phyloP scores from a whole-genome alignment of 2,329 filamentous ascomycete species.

The Didymella lethalis region DNA sequence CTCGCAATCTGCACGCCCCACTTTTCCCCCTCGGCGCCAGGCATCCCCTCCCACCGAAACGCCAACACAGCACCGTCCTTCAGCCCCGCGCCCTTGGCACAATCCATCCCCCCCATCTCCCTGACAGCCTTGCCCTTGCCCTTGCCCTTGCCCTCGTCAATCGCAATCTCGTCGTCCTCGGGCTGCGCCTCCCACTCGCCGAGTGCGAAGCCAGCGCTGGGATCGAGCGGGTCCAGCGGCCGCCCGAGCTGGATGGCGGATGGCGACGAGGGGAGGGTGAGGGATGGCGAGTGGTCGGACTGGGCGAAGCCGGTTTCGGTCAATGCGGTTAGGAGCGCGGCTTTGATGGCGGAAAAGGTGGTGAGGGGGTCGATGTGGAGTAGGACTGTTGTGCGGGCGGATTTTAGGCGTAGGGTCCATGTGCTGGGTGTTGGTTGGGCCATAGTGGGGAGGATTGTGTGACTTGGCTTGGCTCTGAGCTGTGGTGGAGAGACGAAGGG shows the following conservation, averaged over 20 bases:
- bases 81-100: constrained; percentile 48
- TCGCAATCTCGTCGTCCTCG: constrained; percentile 36
- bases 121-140: constrained; percentile 42
- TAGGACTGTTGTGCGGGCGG: constrained; percentile 56
- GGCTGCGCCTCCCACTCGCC: constrained; percentile 46
- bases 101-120: constrained; percentile 31
- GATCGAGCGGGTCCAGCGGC: constrained; percentile 46
- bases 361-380: constrained; percentile 56
- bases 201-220: constrained; percentile 49
- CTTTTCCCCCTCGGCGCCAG: constrained; percentile 28
- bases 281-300: constrained; percentile 43
- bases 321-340: constrained; percentile 53
- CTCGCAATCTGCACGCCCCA: constrained; percentile 49
- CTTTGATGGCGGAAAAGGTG: constrained; percentile 52
- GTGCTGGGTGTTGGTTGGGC: constrained; percentile 38
- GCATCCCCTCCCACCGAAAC: constrained; percentile 44
- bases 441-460: constrained; percentile 19
- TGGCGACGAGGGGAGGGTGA: constrained; percentile 50
- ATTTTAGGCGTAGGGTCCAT: constrained; percentile 58
- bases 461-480: background rate
- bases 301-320: constrained; percentile 48
- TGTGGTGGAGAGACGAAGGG: background rate
- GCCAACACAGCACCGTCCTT: constrained; percentile 48
- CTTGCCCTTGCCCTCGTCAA: constrained; percentile 45
- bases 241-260: constrained; percentile 54